These are phyloP conservation scores for Vigna unguiculata DNA, from an alignment of 306 rosid species.

Conservation along the genomic window DNA sequence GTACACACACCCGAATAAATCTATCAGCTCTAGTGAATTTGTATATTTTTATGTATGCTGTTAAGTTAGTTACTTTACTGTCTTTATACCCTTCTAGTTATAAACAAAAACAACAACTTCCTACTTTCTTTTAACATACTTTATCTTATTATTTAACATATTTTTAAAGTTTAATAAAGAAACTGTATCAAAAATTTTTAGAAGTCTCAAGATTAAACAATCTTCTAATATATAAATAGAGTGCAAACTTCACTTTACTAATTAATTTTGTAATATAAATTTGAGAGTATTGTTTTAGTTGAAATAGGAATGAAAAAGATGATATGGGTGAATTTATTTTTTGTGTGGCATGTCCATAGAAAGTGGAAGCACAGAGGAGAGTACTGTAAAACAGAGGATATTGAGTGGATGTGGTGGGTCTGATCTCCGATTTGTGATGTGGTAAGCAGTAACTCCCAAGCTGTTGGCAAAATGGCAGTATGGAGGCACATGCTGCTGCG, in stretches of 20 bases:
- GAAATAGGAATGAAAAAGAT: not conserved
- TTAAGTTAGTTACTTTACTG: constrained; percentile 9
- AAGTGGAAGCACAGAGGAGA: not conserved
- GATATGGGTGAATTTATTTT: not conserved
- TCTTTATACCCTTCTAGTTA: not conserved
- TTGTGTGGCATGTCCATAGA: not conserved
- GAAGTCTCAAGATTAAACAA: too few relatives aligned
- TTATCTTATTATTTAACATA: not conserved
- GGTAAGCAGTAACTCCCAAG: constrained; percentile 46
- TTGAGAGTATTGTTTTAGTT: too few relatives aligned
- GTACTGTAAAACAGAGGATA: not conserved
- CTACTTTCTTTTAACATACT: not conserved
- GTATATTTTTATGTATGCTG: not conserved
- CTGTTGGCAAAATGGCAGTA: constrained; percentile 42
- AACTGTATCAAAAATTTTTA: too few relatives aligned
- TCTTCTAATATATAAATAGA: too few relatives aligned
- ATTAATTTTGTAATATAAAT: too few relatives aligned
- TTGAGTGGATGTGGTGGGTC: constrained; percentile 55
- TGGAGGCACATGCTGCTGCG: constrained; percentile 50
- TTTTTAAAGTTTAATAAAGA: too few relatives aligned
- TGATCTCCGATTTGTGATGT: constrained; percentile 17
- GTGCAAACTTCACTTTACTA: too few relatives aligned
- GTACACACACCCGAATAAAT: constrained; percentile 16
- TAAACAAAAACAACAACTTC: too few relatives aligned
- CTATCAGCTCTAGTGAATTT: not conserved